Conservation (phyloP, 352 stramenopile species). For the Saprolegnia diclina region DNA sequence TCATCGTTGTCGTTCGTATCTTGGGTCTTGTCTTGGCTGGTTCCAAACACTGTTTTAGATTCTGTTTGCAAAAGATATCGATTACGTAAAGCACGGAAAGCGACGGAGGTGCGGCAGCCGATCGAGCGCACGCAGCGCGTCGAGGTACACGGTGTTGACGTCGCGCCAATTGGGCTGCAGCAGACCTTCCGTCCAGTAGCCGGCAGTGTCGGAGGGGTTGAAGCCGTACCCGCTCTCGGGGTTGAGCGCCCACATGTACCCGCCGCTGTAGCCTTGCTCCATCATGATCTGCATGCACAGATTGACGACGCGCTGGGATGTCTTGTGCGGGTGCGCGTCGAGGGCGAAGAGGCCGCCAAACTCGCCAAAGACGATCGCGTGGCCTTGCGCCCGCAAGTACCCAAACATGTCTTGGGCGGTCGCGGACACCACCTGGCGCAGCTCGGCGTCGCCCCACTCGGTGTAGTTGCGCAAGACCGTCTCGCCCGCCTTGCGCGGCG, state of each 20-base stretch:
- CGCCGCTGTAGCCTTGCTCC: conserved; percentile 42
- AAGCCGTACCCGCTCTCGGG: conserved; percentile 66
- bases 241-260: conserved; percentile 75
- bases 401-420: conserved; percentile 69
- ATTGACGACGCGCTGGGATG: conserved; percentile 56
- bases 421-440: conserved; percentile 47
- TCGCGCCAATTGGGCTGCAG: conserved; percentile 65
- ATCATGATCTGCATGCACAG: conserved; percentile 57
- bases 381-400: conserved; percentile 41
- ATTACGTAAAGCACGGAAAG: conserved; percentile 48
- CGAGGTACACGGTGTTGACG: conserved; percentile 54
- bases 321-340: conserved; percentile 43
- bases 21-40: no score
- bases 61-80: no score
- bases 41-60: no score
- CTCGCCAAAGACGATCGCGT: conserved; percentile 56
- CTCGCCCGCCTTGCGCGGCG: not conserved
- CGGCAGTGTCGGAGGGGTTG: conserved; percentile 50
- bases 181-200: conserved; percentile 56
- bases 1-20: no score
- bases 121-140: conserved; percentile 62
- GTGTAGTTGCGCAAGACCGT: conserved; percentile 38
- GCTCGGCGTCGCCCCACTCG: conserved; percentile 44
- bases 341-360: conserved; percentile 59
- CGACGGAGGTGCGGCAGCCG: conserved; percentile 49